Evolutionary conservation across 257 asterid species (phyloP).

Genomic region (Nyctanthes arbortristis): DNA sequence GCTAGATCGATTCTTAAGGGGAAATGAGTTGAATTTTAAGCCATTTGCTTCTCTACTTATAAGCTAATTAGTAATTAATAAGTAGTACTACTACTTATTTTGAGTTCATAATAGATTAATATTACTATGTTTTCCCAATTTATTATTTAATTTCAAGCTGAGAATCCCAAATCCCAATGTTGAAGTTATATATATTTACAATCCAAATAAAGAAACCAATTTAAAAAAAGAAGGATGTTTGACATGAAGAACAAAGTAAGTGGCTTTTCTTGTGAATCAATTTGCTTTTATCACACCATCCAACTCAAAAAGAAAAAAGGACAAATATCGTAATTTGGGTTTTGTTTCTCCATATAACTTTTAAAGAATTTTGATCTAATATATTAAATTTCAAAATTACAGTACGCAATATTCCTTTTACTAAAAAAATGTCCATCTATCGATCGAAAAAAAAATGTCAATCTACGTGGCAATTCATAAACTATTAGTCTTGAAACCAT

Average conservation of each 20-base stretch:
- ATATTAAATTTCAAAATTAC: too few relatives aligned
- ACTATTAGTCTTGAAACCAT: too few relatives aligned
- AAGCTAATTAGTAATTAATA: neutral
- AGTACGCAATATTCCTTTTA: too few relatives aligned
- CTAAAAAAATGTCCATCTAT: too few relatives aligned
- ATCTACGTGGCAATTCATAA: too few relatives aligned
- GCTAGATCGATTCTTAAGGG: constrained; percentile 67
- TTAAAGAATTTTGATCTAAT: neutral
- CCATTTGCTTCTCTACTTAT: neutral
- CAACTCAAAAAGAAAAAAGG: constrained; percentile 20
- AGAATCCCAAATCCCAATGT: constrained; percentile 67
- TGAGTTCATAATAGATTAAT: too few relatives aligned
- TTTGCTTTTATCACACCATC: constrained; percentile 29
- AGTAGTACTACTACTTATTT: too few relatives aligned
- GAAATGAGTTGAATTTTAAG: constrained; percentile 25
- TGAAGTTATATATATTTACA: constrained; percentile 26
- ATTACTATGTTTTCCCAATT: constrained; percentile 22
- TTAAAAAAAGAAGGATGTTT: constrained; percentile 29
- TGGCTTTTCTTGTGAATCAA: constrained; percentile 47
- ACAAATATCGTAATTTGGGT: neutral
- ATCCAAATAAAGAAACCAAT: constrained; percentile 31
- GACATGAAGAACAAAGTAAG: constrained; percentile 48
- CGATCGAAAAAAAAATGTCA: too few relatives aligned
- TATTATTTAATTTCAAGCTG: constrained; percentile 45
- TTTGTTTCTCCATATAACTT: neutral